Conservation (phyloP, 805 yeast species). For the Myxozyma mucilagina region DNA sequence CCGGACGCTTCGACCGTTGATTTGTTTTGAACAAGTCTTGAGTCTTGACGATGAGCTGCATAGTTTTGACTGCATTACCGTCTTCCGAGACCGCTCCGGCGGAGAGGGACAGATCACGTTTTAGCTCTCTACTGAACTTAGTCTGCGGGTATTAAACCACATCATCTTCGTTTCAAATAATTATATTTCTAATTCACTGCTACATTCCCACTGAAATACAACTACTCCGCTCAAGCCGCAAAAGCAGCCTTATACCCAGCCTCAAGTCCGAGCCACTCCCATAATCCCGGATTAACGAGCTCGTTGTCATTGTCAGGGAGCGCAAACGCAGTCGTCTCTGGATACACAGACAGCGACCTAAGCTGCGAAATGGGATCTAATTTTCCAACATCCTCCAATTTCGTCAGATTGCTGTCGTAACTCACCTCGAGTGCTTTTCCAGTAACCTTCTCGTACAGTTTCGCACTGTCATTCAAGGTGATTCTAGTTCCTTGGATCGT, state of each 20-base stretch:
- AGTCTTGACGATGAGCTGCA: too few species aligned
- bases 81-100: too few species aligned
- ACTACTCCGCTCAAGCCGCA: not conserved
- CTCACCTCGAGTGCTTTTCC: constrained; percentile 31
- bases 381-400: not conserved
- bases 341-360: constrained; percentile 15
- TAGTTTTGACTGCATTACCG: too few species aligned
- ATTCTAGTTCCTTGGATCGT: constrained; percentile 25
- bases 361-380: not conserved
- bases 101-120: too few species aligned
- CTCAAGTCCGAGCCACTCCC: constrained; percentile 31
- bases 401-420: not conserved
- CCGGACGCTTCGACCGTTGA: too few species aligned
- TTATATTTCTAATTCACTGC: too few species aligned
- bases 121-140: too few species aligned
- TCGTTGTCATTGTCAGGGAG: constrained; percentile 26
- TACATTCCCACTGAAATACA: not conserved
- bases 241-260: constrained; percentile 11
- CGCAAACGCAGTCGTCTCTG: constrained; percentile 15
- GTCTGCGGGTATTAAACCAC: too few species aligned
- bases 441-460: constrained; percentile 29
- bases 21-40: too few species aligned
- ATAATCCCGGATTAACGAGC: constrained; percentile 36
- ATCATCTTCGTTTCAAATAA: too few species aligned
- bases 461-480: constrained; percentile 25